phyloP scores from a whole-genome alignment of 495 filamentous ascomycete species.

The Tuber magnatum region DNA sequence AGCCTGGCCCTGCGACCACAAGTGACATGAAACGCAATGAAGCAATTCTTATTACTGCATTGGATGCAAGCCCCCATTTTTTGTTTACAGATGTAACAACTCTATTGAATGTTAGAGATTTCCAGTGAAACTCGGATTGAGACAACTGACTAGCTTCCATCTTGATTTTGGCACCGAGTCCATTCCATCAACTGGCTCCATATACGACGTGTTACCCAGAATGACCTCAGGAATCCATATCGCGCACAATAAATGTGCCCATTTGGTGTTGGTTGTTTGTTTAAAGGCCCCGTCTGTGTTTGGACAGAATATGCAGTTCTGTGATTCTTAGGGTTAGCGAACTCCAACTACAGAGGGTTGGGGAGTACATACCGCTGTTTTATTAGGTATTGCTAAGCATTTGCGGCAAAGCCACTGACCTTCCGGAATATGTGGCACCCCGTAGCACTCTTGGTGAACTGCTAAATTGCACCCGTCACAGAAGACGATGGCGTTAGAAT shows the following conservation, averaged over 20 bases:
- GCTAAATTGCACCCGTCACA: constrained; percentile 97
- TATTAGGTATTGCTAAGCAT: constrained; percentile 88
- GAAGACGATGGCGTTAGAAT: constrained; percentile 99
- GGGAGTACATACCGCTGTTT: constrained; percentile 60
- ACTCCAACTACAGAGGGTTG: not conserved
- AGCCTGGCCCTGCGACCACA: constrained; percentile 83
- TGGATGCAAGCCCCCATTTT: constrained; percentile 98
- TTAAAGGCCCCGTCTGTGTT: constrained; percentile 98
- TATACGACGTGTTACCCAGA: constrained; percentile 90
- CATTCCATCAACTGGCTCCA: constrained; percentile 96
- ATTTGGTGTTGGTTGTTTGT: constrained; percentile 87
- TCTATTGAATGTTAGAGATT: constrained; percentile 32
- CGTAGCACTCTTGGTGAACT: constrained; percentile 98
- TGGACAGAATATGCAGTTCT: constrained; percentile 96
- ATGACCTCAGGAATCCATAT: constrained; percentile 98
- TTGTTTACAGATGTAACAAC: constrained; percentile 95
- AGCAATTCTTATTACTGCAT: constrained; percentile 95
- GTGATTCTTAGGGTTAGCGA: not conserved
- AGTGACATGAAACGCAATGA: constrained; percentile 95
- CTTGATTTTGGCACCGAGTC: constrained; percentile 90
- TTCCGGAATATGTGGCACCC: constrained; percentile 96
- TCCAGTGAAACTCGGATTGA: not conserved
- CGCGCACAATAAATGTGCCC: constrained; percentile 92
- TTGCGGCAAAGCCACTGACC: constrained; percentile 98
- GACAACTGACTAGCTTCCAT: constrained; percentile 61